These are phyloP conservation scores for Begonia masoniana DNA, from an alignment of 306 rosid genomes.

Conservation along the genomic window DNA sequence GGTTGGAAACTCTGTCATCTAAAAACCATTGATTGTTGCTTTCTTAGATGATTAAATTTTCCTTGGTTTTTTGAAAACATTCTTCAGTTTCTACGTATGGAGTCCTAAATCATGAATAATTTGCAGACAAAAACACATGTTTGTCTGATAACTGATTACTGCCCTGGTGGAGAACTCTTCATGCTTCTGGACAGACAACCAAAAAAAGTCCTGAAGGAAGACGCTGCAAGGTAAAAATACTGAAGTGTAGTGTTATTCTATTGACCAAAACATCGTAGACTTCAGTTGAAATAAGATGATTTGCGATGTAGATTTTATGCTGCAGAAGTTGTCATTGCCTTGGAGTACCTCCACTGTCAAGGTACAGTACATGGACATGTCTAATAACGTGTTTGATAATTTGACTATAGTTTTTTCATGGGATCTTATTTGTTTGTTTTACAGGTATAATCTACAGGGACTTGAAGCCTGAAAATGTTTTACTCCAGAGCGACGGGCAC, in stretches of 20 bases:
- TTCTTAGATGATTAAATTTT: neutral
- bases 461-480: conserved; percentile 90
- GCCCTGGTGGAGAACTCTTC: conserved; percentile 88
- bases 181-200: conserved; percentile 87
- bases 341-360: conserved; percentile 97
- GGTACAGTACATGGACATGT: conserved; percentile 20
- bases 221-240: conserved; percentile 56
- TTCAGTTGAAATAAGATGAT: neutral
- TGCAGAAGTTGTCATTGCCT: conserved; percentile 71
- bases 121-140: conserved; percentile 90
- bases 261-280: too few relatives aligned
- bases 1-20: conserved; percentile 27
- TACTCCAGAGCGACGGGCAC: conserved; percentile 71
- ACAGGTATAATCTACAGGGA: conserved; percentile 92
- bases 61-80: neutral
- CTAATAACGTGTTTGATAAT: neutral
- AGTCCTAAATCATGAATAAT: neutral
- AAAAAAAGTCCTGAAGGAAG: conserved; percentile 74
- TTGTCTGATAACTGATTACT: conserved; percentile 92
- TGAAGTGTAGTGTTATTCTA: too few relatives aligned
- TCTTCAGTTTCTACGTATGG: too few relatives aligned
- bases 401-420: neutral
- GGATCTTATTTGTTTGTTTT: neutral
- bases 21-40: neutral
- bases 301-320: conserved; percentile 54